A percentile compares a stretch with the other conserved stretches of the same genome.
Conservation (phyloP, 192 early-diverging fungal species). For the Podila horticola region DNA sequence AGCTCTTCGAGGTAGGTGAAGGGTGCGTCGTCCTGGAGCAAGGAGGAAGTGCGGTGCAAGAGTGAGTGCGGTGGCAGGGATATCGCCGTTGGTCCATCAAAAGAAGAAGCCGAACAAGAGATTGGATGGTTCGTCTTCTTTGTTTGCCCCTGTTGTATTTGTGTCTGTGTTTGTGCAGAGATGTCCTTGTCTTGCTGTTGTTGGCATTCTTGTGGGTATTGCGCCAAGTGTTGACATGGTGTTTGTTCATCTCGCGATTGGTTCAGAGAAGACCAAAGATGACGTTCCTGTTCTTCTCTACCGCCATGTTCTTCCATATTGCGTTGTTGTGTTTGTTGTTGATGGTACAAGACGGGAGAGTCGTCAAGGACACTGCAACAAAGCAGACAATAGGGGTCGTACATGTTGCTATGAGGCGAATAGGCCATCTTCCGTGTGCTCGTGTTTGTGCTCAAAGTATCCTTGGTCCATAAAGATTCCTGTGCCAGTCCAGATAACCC, state of each 20-base stretch:
- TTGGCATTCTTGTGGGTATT: neutral
- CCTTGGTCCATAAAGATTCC: neutral
- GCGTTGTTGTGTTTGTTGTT: neutral
- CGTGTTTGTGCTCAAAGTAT: neutral
- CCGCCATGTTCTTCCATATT: neutral
- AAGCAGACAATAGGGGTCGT: constrained; percentile 3
- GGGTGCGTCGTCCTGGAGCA: constrained; percentile 20
- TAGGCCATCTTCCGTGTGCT: neutral
- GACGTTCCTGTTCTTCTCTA: neutral
- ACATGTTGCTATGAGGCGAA: neutral
- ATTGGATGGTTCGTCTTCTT: neutral
- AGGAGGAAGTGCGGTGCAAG: neutral
- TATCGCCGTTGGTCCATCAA: neutral
- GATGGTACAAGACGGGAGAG: neutral
- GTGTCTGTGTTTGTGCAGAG: neutral
- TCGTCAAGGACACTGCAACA: neutral
- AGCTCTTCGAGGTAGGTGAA: constrained; percentile 43
- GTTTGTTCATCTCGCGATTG: too few species aligned
- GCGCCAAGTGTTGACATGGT: too few species aligned
- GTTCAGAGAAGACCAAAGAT: too few species aligned
- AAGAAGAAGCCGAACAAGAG: neutral
- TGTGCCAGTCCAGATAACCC: neutral
- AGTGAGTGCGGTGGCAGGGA: neutral
- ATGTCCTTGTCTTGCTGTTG: neutral
- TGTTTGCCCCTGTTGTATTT: neutral